Evolutionary conservation across 768 basidiomycete genomes (phyloP), one percentile per base, ranked within the genome.

Genomic region (Tulasnella sp.): DNA sequence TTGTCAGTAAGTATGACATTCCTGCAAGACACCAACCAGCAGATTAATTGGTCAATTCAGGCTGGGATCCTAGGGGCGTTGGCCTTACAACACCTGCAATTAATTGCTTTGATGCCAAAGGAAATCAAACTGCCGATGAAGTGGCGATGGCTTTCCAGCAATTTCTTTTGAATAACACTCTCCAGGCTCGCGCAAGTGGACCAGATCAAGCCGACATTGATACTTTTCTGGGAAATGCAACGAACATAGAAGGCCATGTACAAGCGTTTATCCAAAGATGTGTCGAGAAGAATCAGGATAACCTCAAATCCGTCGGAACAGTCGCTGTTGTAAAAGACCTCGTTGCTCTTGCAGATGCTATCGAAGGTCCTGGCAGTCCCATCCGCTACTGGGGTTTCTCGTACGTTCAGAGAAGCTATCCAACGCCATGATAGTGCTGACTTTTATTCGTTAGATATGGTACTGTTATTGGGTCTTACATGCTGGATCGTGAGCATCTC

Each of bases 331-430:
- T 51, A 6, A 22, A 37, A 10, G 51, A 53, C 31, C 25, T 53
- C 10, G 33, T 53, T 20, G 50, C 48, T 22, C 27, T 53, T 20
- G 20, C 48, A 10, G 48, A 53, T 24, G 22, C 37, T 24, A 52
- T 53, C 37, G 48, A 32, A 7, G 51, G 51, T 24, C 16, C 50
- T 3, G 51, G 29, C 9, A 27, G 5, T 5, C 51, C 27, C 1
- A 35, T 53, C 48, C 27, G 51, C 3, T 53, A 53, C 25, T 53
- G 45, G 25, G 51, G 51, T 5, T 40, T 6, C 39, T 40, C 39
- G 39, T 40, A 25, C 19, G 39, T 40, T 40, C n/a, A 5, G 27
- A 40, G 39, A 40, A 10, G 19, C 5, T 6, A 25, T 5, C 5
- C 19, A 12, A 40, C n/a, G n/a, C 19, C 19, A n/a, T 20, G 39